These are phyloP conservation scores for Stromatinia cepivora DNA, from an alignment of 2,329 filamentous ascomycete species.

Conservation along the genomic window DNA sequence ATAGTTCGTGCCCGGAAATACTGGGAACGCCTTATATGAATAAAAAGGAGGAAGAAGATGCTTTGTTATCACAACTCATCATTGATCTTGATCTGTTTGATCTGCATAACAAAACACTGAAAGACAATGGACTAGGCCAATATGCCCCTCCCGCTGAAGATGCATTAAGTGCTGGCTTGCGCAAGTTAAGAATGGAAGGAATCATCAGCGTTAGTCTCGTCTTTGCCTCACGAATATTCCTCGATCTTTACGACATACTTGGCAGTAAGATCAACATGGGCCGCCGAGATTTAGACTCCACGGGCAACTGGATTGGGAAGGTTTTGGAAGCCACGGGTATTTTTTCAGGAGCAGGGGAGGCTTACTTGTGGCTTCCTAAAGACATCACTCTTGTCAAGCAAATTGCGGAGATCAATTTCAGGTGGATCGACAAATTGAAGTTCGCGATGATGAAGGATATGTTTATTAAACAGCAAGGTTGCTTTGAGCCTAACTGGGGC, in stretches of 20 bases:
- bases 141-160: neutral
- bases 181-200: neutral
- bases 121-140: neutral
- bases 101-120: neutral
- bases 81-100: neutral
- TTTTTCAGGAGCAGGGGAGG: too few species aligned
- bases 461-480: neutral
- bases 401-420: neutral
- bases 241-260: conserved; percentile 3
- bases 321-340: neutral
- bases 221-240: conserved; percentile 3
- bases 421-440: neutral
- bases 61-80: neutral
- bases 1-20: neutral
- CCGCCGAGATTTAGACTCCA: neutral
- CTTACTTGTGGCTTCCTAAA: neutral
- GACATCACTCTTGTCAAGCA: neutral
- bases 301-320: neutral
- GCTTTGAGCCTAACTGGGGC: neutral
- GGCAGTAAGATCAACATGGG: neutral
- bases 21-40: neutral
- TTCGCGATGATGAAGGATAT: too few species aligned
- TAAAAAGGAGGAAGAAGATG: neutral
- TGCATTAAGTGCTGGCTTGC: neutral
- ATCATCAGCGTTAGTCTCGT: neutral